A percentile compares a stretch with the other conserved stretches of the same genome.
Conservation (phyloP, 164 flowering plant species). For the Piper longum region DNA sequence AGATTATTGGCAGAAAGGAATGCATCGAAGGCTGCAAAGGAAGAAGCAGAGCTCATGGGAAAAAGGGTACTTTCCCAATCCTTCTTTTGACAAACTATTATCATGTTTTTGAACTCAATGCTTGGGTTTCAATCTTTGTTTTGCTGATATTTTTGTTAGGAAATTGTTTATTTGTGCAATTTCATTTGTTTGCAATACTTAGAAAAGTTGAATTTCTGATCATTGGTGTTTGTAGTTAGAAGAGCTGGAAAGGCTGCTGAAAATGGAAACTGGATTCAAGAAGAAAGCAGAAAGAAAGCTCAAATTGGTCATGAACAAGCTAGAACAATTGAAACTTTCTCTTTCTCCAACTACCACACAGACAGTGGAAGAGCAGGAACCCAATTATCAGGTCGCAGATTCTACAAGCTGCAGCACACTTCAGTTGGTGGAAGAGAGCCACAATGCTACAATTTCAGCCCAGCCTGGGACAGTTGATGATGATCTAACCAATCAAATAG, state of each 20-base stretch:
- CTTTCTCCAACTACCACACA: constrained; percentile 9
- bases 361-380: constrained; percentile 10
- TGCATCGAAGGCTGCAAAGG: constrained; percentile 52
- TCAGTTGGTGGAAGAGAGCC: not conserved
- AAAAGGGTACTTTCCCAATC: constrained; percentile 31
- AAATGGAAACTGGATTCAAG: constrained; percentile 35
- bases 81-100: not conserved
- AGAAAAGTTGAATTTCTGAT: not conserved
- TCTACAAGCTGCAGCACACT: not conserved
- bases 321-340: constrained; percentile 35
- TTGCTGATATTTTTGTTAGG: not conserved
- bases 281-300: constrained; percentile 61
- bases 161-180: too few relatives aligned
- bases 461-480: constrained; percentile 4
- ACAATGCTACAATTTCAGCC: not conserved
- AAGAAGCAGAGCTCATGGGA: constrained; percentile 38
- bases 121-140: not conserved
- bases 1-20: constrained; percentile 74
- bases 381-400: constrained; percentile 9
- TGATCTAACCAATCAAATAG: constrained; percentile 3
- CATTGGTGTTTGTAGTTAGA: constrained; percentile 20
- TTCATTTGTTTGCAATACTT: not conserved
- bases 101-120: not conserved
- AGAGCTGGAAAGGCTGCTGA: constrained; percentile 44
- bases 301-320: constrained; percentile 34